Evolutionary conservation across 805 yeast genomes (phyloP), one percentile per base, ranked within the genome.

Genomic region (Yarrowia hollandica): DNA sequence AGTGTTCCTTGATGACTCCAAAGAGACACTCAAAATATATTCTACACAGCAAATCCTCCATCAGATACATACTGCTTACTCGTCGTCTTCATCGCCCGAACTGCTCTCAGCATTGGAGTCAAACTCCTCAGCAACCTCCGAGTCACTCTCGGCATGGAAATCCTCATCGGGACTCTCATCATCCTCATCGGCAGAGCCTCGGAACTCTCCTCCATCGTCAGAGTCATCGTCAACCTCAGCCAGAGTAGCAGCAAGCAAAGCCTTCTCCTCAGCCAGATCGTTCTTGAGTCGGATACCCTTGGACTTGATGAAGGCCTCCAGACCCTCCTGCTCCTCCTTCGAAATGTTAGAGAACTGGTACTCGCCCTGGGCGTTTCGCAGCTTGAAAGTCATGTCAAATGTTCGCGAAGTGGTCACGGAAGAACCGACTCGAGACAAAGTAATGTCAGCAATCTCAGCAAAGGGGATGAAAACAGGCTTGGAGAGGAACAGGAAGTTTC

Each of bases 391-490:
- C 75, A 94, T 75, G 73, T 94, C 99, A 72, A 94, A 94, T 0
- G 98, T 94, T 69, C 96, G 83, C 26, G 95, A 86, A 2, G 88
- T 81, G 2, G 85, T 75, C 1, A 83, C 80, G 0, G 90, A 84
- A 46, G 83, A 82, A 9, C 96, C 96, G 9, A 94, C 88, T 73
- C 99, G 85, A 4, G 97, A 87, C 75, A 94, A 86, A 33, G 87
- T 83, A 28, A 94, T 83, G 37, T 78, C 80, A 56, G 84, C 77
- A 35, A 94, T 82, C 66, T 94, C 98, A 0, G 87, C 76, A 71
- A 82, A 87, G 60, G 97, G 96, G 64, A 94, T 88, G 71, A 88
- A 88, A 37, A 94, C 82, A 42, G 99, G 97, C 71, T 94, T 94
- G 21, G 97, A 90, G 48, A 92, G 85, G 70, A 94, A 92, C 63